These are phyloP conservation scores for Lichtheimia ornata DNA, from an alignment of 371 early-diverging fungal genomes.

Conservation along the genomic window DNA sequence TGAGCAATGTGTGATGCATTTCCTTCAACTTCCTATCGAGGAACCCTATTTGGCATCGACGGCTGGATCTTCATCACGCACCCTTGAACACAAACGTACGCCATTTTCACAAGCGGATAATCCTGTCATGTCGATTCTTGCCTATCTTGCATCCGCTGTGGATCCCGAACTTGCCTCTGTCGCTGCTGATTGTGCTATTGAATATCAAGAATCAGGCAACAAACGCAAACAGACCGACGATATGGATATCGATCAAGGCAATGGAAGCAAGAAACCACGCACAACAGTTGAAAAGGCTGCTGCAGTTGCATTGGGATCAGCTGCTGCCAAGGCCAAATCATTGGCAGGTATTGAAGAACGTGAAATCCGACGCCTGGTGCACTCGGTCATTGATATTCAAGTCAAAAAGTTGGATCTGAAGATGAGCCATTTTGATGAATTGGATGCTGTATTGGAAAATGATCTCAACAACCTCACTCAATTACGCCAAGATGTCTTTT, in stretches of 20 bases:
- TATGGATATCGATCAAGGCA: conserved; percentile 24
- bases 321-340: conserved; percentile 70
- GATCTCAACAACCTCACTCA: conserved; percentile 83
- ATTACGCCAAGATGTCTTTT: conserved; percentile 79
- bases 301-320: conserved; percentile 66
- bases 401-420: conserved; percentile 87
- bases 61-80: conserved; percentile 18
- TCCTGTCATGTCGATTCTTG: conserved; percentile 94
- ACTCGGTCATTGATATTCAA: conserved; percentile 83
- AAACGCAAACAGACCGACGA: conserved; percentile 21
- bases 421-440: conserved; percentile 88
- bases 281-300: conserved; percentile 62
- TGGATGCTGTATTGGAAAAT: conserved; percentile 84
- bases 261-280: conserved; percentile 38
- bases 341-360: conserved; percentile 73
- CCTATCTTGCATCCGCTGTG: conserved; percentile 88
- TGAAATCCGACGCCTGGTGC: conserved; percentile 79
- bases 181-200: conserved; percentile 49
- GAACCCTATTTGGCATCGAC: conserved; percentile 69
- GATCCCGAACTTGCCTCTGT: conserved; percentile 86
- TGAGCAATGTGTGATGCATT: conserved; percentile 95
- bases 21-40: conserved; percentile 94
- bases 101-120: conserved; percentile 92
- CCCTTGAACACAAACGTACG: conserved; percentile 62
- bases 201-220: conserved; percentile 33